phyloP scores from a whole-genome alignment of 176 grass and related monocot genomes.

The Guadua angustifolia region DNA sequence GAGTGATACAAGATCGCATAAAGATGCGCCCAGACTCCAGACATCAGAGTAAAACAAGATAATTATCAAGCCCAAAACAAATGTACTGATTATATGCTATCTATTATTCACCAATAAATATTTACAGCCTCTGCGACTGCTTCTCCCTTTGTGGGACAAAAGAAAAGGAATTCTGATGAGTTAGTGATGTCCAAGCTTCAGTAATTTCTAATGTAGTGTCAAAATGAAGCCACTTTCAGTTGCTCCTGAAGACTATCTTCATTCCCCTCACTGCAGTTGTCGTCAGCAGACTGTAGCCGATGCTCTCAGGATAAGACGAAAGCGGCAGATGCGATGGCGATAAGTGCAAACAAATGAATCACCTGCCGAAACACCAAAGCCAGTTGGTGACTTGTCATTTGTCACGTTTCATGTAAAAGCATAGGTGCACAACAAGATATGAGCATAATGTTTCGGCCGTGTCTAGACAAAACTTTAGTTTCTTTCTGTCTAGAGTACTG shows the following conservation, averaged over 20 bases:
- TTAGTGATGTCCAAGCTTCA: not conserved
- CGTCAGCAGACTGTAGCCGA: slow-evolving; percentile 31
- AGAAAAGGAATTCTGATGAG: not conserved
- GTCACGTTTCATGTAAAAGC: not conserved
- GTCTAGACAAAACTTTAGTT: too few relatives aligned
- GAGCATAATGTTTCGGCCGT: not conserved
- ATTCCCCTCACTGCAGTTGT: not conserved
- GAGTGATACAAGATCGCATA: not conserved
- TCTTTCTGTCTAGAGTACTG: too few relatives aligned
- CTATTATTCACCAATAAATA: not conserved
- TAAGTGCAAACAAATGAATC: slow-evolving; percentile 37
- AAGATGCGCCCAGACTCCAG: not conserved
- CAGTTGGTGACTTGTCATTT: not conserved
- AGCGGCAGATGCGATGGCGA: slow-evolving; percentile 33
- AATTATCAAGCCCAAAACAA: not conserved
- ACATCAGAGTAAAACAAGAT: not conserved
- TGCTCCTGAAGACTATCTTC: not conserved
- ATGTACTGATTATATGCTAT: not conserved
- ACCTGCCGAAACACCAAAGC: slow-evolving; percentile 40
- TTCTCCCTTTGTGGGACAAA: not conserved
- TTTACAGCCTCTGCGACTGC: not conserved
- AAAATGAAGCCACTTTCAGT: not conserved
- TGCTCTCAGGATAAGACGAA: slow-evolving; percentile 57
- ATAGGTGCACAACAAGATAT: not conserved
- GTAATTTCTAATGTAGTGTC: slow-evolving; percentile 17